Evolutionary conservation across 352 stramenopile species (phyloP), one percentile per base, ranked within the genome.

Genomic region (Phytophthora pini): DNA sequence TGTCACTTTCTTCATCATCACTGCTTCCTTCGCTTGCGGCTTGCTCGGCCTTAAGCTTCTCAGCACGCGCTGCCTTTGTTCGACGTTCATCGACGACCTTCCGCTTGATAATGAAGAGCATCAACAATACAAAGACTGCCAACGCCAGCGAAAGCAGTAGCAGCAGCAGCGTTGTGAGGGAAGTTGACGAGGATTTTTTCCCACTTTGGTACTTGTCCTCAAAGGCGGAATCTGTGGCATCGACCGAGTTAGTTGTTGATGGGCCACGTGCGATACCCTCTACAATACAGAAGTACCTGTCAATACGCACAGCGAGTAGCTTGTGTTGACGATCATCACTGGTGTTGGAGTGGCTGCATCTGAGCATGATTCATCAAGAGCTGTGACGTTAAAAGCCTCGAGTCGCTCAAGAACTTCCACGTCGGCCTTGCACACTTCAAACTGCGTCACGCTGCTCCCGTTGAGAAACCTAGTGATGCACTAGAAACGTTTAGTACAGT

Each of bases 341-440:
- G 60, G 20, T 8, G 8, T 43, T 20, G 36, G 7, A 10, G n/a
- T 54, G 26, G 65, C 52, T 34, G 41, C 26, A 39, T 65, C 26
- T 34, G 53, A 61, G 49, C 65, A 73, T 8, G 47, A 32, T 5
- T 31, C 43, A 41, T 55, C 36, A 15, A 74, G 22, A 10, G 26
- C 41, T 32, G 59, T 46, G 4, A 74, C 53, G 46, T 71, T 50
- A 32, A 79, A 74, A 11, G 17, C 41, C 10, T 70, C 63, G 5
- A 79, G 43, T n/a, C 17, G 53, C 20, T 69, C 46, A n/a, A 79
- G 36, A 20, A 77, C 59, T 5, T 46, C n/a, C 31, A 76, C 52
- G 26, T 79, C 67, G 8, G 67, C 57, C 45, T 71, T 65, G 39
- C 71, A 67, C 27, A 79, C 62, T 39, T 76, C 71, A 36, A 79